A percentile compares a stretch with the other conserved stretches of the same genome.
These are phyloP conservation scores for Fraxinus sp. DNA, from an alignment of 305 asterid species.

Conservation along the genomic window DNA sequence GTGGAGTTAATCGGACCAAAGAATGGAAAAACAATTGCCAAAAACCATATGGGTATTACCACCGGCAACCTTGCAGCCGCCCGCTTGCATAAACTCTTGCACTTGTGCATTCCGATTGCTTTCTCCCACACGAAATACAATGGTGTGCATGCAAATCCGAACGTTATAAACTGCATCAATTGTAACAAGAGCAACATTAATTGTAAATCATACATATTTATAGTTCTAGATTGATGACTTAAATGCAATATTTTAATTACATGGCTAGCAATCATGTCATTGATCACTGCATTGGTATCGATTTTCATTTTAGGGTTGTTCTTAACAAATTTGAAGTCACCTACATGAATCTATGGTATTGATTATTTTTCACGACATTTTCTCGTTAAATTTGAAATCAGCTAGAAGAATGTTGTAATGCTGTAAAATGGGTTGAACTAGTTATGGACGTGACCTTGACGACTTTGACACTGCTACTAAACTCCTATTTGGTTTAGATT, in stretches of 20 bases:
- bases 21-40: slow-evolving; percentile 54
- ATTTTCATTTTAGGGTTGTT: neutral
- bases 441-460: neutral
- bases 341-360: neutral
- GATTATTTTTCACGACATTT: neutral
- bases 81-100: slow-evolving; percentile 44
- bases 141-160: slow-evolving; percentile 48
- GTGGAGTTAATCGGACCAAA: slow-evolving; percentile 55
- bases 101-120: slow-evolving; percentile 43
- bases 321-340: neutral
- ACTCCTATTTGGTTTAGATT: too few species aligned
- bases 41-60: slow-evolving; percentile 56
- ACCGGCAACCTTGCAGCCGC: slow-evolving; percentile 49
- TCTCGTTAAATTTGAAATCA: neutral
- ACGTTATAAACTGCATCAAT: slow-evolving; percentile 34
- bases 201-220: neutral
- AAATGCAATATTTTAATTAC: neutral
- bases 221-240: neutral
- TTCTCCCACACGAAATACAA: slow-evolving; percentile 46
- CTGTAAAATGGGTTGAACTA: neutral
- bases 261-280: neutral
- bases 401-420: neutral
- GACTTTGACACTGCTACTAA: neutral
- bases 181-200: neutral
- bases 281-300: neutral